Conservation (phyloP, 2,329 filamentous ascomycete genomes). For the Cucurbitaria berberidis region DNA sequence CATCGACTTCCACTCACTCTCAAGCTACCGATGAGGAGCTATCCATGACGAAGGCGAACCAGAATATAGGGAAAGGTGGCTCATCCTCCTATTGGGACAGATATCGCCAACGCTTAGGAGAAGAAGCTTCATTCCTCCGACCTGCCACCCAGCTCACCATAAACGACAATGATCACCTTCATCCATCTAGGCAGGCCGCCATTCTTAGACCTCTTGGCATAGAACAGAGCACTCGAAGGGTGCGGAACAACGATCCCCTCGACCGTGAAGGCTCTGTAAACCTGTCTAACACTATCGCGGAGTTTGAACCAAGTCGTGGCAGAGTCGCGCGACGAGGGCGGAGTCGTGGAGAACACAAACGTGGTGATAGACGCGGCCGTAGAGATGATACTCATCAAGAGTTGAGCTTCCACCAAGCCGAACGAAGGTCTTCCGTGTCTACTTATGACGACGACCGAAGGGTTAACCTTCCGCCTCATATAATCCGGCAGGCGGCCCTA, state of each 20-base stretch:
- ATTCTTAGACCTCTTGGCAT: too few species aligned
- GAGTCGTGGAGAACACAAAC: too few species aligned
- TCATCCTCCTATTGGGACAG: neutral
- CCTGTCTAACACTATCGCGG: neutral
- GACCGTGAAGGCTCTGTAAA: neutral
- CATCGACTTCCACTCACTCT: neutral
- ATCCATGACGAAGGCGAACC: neutral
- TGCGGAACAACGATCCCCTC: neutral
- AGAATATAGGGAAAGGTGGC: neutral
- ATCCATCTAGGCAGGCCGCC: slow-evolving; percentile 1
- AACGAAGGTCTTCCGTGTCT: neutral
- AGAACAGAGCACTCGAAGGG: too few species aligned
- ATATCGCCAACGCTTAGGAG: neutral
- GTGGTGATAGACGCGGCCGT: too few species aligned
- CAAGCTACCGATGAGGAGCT: neutral
- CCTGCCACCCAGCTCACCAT: neutral
- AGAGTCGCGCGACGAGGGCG: neutral
- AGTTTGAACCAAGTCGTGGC: neutral
- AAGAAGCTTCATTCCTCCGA: neutral
- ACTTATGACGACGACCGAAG: neutral
- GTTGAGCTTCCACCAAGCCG: neutral
- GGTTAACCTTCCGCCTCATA: neutral
- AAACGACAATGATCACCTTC: neutral
- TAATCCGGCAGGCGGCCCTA: neutral
- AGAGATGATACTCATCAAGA: neutral